Conservation (phyloP, 208 protist genomes). For the Crithidia bombi region DNA sequence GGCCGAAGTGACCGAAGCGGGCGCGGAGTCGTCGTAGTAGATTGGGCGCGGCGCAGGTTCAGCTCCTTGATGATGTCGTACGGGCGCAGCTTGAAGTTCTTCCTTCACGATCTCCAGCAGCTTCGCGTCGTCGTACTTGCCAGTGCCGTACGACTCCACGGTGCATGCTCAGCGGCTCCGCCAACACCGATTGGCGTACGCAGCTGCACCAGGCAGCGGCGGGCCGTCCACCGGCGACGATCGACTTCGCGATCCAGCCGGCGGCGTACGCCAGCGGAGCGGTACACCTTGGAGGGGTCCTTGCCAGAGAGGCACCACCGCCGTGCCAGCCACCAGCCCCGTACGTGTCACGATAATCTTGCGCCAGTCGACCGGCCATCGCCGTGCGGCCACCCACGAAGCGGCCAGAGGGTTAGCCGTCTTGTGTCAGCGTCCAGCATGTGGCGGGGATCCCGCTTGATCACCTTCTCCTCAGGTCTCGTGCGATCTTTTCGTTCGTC, state of each 20-base stretch:
- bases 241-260: conserved; percentile 99
- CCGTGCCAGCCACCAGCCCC: no score
- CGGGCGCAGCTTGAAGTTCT: conserved; percentile 99
- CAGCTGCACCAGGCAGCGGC: conserved; percentile 97
- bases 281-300: conserved; percentile 98
- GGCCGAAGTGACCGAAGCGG: conserved; percentile 99
- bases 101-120: conserved; percentile 92
- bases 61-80: conserved; percentile 98
- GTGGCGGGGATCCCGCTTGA: no score
- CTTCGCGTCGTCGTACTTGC: conserved; percentile 75
- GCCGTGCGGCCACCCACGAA: no score
- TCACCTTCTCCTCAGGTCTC: no score
- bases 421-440: no score
- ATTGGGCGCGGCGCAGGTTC: conserved; percentile 96
- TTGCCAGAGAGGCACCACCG: no score
- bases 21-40: conserved; percentile 97
- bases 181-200: conserved; percentile 99
- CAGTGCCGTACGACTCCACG: conserved; percentile 99
- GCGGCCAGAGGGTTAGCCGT: no score
- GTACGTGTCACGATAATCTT: no score
- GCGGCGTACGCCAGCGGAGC: conserved; percentile 99
- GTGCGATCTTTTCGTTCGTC: no score
- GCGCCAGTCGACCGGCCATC: no score
- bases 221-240: conserved; percentile 94
- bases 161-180: conserved; percentile 97